Percentiles rank a stretch among this genome's conserved stretches.
Conservation (phyloP, 2,329 filamentous ascomycete species). For the Zasmidium cellare region DNA sequence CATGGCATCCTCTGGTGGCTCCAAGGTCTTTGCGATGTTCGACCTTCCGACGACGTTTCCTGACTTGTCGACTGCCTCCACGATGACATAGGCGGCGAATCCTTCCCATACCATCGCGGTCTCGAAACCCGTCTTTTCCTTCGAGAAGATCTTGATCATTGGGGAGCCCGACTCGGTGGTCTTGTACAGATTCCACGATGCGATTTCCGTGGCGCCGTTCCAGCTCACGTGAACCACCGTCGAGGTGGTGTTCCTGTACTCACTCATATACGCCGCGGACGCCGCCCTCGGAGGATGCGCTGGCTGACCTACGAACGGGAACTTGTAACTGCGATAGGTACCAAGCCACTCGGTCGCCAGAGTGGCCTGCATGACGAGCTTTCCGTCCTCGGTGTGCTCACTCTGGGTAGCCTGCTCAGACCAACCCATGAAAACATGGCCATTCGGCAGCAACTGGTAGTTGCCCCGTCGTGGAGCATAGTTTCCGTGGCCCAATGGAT, state of each 20-base stretch:
- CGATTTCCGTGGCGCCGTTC: conserved; percentile 43
- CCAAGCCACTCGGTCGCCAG: conserved; percentile 32
- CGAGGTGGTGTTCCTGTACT: conserved; percentile 17
- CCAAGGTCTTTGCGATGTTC: conserved; percentile 2
- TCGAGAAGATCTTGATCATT: conserved; percentile 12
- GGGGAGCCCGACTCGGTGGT: conserved; percentile 14
- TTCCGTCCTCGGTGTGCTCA: conserved; percentile 45
- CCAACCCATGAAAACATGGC: conserved; percentile 56
- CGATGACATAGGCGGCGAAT: conserved; percentile 18
- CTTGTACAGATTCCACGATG: conserved; percentile 17
- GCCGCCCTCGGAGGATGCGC: conserved; percentile 31
- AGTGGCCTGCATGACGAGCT: conserved; percentile 49
- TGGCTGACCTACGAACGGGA: conserved; percentile 44
- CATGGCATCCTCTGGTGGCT: neutral
- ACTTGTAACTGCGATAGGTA: conserved; percentile 55
- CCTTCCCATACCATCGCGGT: conserved; percentile 18
- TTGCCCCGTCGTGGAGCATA: conserved; percentile 41
- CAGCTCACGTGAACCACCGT: conserved; percentile 51
- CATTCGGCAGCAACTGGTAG: conserved; percentile 48
- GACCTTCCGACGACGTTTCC: conserved; percentile 9
- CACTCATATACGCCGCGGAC: conserved; percentile 28
- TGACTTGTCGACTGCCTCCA: conserved; percentile 18
- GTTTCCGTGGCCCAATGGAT: conserved; percentile 33
- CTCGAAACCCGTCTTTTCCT: conserved; percentile 18
- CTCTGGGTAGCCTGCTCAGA: conserved; percentile 30